These are phyloP conservation scores for Acanthamoeba healyi DNA, from an alignment of 208 protist species.

Conservation along the genomic window DNA sequence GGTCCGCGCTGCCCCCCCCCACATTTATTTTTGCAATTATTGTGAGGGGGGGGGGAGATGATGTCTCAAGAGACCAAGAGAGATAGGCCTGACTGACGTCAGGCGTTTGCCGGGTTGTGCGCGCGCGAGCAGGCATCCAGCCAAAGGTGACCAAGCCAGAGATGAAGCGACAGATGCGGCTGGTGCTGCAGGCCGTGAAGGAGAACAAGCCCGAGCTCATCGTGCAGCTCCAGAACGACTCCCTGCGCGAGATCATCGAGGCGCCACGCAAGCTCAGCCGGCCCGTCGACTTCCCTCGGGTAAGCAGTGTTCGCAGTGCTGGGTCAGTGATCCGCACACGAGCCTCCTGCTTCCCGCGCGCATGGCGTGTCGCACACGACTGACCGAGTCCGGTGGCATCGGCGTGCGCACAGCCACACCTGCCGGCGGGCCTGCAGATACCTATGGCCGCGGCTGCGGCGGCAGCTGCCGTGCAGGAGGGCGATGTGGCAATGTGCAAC, in stretches of 20 bases:
- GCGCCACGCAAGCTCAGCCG: slow-evolving; percentile 5
- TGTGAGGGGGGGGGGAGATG: not conserved
- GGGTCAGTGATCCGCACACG: too few relatives aligned
- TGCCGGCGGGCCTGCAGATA: not conserved
- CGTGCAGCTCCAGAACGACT: not conserved
- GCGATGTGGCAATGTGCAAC: not conserved
- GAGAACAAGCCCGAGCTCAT: slow-evolving; percentile 22
- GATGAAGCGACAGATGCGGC: slow-evolving; percentile 34
- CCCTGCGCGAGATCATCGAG: slow-evolving; percentile 17
- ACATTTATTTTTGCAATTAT: not conserved
- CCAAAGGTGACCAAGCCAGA: slow-evolving; percentile 21
- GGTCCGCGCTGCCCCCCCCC: not conserved
- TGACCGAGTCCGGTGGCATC: too few relatives aligned
- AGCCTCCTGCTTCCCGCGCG: too few relatives aligned
- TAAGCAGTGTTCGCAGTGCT: not conserved
- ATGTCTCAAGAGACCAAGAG: too few relatives aligned
- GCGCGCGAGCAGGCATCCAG: not conserved
- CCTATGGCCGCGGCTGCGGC: not conserved
- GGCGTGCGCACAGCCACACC: not conserved
- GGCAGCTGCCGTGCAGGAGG: not conserved
- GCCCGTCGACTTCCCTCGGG: slow-evolving; percentile 12
- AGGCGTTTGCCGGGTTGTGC: too few relatives aligned
- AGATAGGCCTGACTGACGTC: too few relatives aligned
- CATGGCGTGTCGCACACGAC: not conserved
- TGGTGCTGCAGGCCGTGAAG: slow-evolving; percentile 6